phyloP scores from a whole-genome alignment of 1,284 basidiomycete species.

The Fomitopsis palustris region DNA sequence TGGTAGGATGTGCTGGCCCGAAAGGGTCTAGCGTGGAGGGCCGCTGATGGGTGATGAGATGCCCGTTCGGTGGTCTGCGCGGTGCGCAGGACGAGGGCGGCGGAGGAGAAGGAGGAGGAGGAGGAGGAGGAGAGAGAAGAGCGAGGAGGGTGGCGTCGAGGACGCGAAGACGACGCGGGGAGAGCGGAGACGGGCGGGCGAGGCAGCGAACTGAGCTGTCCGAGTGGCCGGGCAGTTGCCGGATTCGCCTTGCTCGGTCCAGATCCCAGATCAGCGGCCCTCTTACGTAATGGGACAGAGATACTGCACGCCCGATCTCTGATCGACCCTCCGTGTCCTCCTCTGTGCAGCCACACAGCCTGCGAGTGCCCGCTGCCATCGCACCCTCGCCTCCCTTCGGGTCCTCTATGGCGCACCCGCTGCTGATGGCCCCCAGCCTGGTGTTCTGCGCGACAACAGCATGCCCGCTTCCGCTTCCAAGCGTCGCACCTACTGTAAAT shows the following conservation, averaged over 20 bases:
- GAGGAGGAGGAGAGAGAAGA: neutral
- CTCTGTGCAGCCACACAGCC: too few species aligned
- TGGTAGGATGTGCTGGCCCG: neutral
- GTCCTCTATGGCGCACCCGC: neutral
- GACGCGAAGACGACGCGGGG: neutral
- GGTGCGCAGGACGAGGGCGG: neutral
- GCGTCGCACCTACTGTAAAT: neutral
- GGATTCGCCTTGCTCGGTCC: neutral
- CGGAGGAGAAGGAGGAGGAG: neutral
- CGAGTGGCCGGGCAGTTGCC: neutral
- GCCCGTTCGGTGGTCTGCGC: neutral
- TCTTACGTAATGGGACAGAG: neutral
- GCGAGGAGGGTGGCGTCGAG: neutral
- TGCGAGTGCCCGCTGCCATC: neutral
- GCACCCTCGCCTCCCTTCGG: neutral
- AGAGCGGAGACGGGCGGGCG: neutral
- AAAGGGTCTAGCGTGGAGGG: neutral
- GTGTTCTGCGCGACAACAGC: neutral
- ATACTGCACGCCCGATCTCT: neutral
- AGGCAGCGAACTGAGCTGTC: neutral
- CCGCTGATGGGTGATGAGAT: neutral
- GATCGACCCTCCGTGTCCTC: neutral
- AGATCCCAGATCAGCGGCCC: neutral
- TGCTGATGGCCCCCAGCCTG: too few species aligned
- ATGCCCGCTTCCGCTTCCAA: neutral